These are phyloP conservation scores for Glycine latifolia DNA, from an alignment of 306 rosid genomes.

Conservation along the genomic window DNA sequence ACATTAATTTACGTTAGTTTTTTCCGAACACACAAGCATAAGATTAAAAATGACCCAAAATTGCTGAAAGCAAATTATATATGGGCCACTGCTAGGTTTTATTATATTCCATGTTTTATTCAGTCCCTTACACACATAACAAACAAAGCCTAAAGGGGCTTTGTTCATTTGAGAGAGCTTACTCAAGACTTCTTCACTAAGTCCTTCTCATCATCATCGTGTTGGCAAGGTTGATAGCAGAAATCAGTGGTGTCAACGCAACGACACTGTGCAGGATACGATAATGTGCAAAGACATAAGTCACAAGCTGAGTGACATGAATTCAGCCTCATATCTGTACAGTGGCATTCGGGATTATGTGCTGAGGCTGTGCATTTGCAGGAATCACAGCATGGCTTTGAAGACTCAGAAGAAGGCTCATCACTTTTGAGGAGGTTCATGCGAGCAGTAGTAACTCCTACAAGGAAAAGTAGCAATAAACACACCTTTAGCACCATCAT, in stretches of 20 bases:
- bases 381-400: not conserved
- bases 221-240: not conserved
- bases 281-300: not conserved
- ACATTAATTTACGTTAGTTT: too few species aligned
- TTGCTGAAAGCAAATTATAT: too few species aligned
- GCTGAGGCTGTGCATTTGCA: not conserved
- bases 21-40: too few species aligned
- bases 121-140: too few species aligned
- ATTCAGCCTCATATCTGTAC: not conserved
- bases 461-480: slow-evolving; percentile 6
- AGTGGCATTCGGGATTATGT: slow-evolving; percentile 6
- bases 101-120: too few species aligned
- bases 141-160: not conserved
- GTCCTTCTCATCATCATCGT: not conserved
- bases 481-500: not conserved
- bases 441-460: not conserved
- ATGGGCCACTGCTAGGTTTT: too few species aligned
- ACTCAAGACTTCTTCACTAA: not conserved
- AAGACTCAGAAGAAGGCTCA: not conserved
- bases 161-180: not conserved
- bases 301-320: slow-evolving; percentile 3
- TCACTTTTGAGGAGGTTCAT: not conserved
- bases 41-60: too few species aligned
- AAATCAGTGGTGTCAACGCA: not conserved
- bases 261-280: slow-evolving; percentile 6